phyloP scores from a whole-genome alignment of 2,329 filamentous ascomycete genomes.

The Talaromyces sp. region DNA sequence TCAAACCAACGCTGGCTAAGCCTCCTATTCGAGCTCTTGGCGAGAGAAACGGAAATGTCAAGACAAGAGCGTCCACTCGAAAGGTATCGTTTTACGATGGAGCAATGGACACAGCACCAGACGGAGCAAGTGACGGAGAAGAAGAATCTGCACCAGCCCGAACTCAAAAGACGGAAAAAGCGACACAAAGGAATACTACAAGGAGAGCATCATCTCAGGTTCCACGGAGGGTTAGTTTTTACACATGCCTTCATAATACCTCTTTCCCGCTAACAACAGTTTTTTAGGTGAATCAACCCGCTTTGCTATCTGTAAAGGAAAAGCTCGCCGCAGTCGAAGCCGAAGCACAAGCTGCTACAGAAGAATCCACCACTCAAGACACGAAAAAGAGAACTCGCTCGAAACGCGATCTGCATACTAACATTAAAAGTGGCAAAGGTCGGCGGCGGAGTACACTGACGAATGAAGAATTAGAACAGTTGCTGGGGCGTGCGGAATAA shows the following conservation, averaged over 20 bases:
- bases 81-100: constrained; percentile 36
- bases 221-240: constrained; percentile 24
- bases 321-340: constrained; percentile 40
- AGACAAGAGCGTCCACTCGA: constrained; percentile 24
- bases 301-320: constrained; percentile 33
- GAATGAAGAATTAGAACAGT: constrained; percentile 39
- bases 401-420: constrained; percentile 16
- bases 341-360: constrained; percentile 34
- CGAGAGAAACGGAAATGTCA: constrained; percentile 33
- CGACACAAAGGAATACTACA: constrained; percentile 25
- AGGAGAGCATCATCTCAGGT: constrained; percentile 23
- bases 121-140: constrained; percentile 23
- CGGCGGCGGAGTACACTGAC: constrained; percentile 41
- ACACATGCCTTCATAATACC: neutral
- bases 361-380: constrained; percentile 20
- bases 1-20: constrained; percentile 10
- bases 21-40: constrained; percentile 26
- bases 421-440: constrained; percentile 12
- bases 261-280: neutral
- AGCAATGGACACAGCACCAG: constrained; percentile 21
- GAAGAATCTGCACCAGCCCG: constrained; percentile 26
- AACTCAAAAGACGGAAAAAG: constrained; percentile 25
- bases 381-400: constrained; percentile 8
- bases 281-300: constrained; percentile 14
- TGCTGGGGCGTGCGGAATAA: constrained; percentile 25